These are phyloP conservation scores for Leonotis leonurus DNA, from an alignment of 257 asterid species.

Conservation along the genomic window DNA sequence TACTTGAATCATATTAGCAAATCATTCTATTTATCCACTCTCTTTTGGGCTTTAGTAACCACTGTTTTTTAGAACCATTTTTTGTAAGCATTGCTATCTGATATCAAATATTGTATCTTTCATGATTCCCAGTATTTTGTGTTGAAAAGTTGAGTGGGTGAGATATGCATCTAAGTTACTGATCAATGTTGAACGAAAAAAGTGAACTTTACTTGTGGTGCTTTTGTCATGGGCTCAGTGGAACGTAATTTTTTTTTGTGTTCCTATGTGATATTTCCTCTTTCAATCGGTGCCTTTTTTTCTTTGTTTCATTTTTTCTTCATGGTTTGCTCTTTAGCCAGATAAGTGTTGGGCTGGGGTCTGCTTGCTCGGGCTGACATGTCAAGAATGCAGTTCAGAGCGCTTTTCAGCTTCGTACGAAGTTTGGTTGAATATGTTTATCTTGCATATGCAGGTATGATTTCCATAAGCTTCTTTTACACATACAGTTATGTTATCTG, in stretches of 20 bases:
- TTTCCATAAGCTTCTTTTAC: too few species aligned
- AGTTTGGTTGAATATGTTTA: conserved; percentile 60
- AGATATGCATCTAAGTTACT: not conserved
- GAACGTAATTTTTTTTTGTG: not conserved
- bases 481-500: too few species aligned
- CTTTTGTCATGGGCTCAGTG: not conserved
- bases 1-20: too few species aligned
- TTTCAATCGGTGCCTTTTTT: conserved; percentile 1
- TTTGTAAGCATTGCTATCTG: too few species aligned
- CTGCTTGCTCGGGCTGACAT: conserved; percentile 83
- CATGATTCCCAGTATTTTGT: not conserved
- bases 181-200: not conserved
- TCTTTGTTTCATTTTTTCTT: conserved; percentile 1
- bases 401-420: conserved; percentile 67
- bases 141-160: not conserved
- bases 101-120: too few species aligned
- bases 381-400: conserved; percentile 76
- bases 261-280: not conserved
- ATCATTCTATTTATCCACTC: too few species aligned
- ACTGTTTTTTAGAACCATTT: too few species aligned
- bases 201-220: not conserved
- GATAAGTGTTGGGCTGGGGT: conserved; percentile 87
- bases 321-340: conserved; percentile 48
- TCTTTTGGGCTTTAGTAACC: too few species aligned
- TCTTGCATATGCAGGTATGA: conserved; percentile 63